Conservation (phyloP, 2,329 filamentous ascomycete genomes). For the Aspergillus sp. region DNA sequence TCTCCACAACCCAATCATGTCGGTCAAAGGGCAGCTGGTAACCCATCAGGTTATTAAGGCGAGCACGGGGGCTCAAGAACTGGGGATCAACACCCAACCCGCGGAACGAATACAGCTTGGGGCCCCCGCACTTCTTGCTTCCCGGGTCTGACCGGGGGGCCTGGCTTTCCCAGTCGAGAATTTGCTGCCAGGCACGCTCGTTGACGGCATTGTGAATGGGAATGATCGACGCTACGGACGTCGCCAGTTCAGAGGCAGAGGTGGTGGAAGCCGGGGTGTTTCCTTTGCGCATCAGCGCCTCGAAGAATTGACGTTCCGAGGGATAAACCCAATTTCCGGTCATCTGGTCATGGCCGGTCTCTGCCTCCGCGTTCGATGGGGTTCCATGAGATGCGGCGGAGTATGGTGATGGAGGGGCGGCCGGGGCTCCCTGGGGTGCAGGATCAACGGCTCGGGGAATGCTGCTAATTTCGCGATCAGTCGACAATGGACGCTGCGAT, state of each 20-base stretch:
- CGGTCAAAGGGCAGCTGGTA: constrained; percentile 91
- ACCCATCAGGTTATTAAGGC: constrained; percentile 79
- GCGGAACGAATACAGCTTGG: constrained; percentile 77
- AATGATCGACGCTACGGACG: constrained; percentile 87
- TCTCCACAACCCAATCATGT: constrained; percentile 95
- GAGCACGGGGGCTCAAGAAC: constrained; percentile 74
- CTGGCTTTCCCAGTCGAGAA: constrained; percentile 80
- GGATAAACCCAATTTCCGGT: constrained; percentile 97
- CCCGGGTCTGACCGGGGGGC: constrained; percentile 54
- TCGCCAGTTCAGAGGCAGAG: constrained; percentile 46
- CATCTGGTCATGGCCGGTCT: constrained; percentile 66
- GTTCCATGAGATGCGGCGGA: constrained; percentile 30
- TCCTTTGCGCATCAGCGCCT: constrained; percentile 91
- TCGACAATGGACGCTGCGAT: constrained; percentile 53
- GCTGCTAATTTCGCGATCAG: constrained; percentile 70
- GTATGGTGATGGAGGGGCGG: constrained; percentile 29
- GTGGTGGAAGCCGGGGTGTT: constrained; percentile 58
- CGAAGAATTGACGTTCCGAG: constrained; percentile 95
- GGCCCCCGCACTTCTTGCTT: constrained; percentile 69
- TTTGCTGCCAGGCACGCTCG: constrained; percentile 91
- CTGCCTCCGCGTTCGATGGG: constrained; percentile 72
- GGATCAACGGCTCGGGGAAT: constrained; percentile 64
- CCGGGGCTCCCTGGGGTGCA: constrained; percentile 20
- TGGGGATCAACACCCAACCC: constrained; percentile 55
- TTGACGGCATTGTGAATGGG: constrained; percentile 99